A percentile compares a stretch with the other conserved stretches of the same genome.
These are phyloP conservation scores for Microdochium nivale DNA, from an alignment of 2,329 filamentous ascomycete species.

Conservation along the genomic window DNA sequence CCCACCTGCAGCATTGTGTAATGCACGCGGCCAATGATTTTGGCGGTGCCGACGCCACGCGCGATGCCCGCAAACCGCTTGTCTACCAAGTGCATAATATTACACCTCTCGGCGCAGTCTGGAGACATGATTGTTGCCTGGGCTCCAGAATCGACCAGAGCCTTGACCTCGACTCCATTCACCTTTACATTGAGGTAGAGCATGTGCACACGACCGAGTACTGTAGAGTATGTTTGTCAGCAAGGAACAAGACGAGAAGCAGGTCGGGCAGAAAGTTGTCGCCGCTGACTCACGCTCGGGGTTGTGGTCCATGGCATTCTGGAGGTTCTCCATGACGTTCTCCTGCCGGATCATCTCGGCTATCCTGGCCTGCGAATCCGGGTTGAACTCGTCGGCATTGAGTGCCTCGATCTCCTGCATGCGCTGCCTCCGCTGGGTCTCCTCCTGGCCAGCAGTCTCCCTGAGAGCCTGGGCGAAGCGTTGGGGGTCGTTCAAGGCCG, in stretches of 20 bases:
- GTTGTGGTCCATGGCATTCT: constrained; percentile 95
- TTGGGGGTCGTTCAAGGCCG: constrained; percentile 64
- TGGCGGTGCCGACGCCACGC: constrained; percentile 86
- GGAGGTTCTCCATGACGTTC: constrained; percentile 86
- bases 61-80: constrained; percentile 87
- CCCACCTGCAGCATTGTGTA: constrained; percentile 93
- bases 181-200: constrained; percentile 94
- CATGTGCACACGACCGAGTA: constrained; percentile 92
- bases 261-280: background rate
- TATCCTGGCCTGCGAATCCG: constrained; percentile 84
- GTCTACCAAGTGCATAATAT: constrained; percentile 94
- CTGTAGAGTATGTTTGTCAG: constrained; percentile 34
- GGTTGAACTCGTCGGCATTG: constrained; percentile 90
- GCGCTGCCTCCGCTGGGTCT: constrained; percentile 65
- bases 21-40: constrained; percentile 90
- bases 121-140: constrained; percentile 99
- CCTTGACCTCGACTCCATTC: constrained; percentile 86
- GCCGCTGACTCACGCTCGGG: constrained; percentile 79
- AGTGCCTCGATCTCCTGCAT: constrained; percentile 75
- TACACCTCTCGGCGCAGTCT: constrained; percentile 79
- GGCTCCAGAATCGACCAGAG: constrained; percentile 92
- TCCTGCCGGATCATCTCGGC: constrained; percentile 97
- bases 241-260: constrained; percentile 4
- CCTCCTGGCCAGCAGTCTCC: constrained; percentile 60
- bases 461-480: constrained; percentile 68